Conservation (phyloP, 106 monocot genomes). For the Phalaenopsis aphrodite region DNA sequence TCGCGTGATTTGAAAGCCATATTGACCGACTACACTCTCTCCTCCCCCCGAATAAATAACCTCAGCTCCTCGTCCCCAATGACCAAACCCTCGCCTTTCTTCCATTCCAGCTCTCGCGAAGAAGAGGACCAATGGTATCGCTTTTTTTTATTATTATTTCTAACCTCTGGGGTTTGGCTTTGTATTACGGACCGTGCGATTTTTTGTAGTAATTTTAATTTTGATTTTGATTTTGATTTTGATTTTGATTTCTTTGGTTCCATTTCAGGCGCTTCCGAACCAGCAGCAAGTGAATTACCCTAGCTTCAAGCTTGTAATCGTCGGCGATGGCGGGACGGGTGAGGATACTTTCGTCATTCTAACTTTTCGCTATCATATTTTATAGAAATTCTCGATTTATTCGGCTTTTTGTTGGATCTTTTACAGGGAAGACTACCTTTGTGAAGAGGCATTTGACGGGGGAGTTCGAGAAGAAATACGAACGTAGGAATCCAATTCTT, state of each 20-base stretch:
- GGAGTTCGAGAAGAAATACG: slow-evolving; percentile 59
- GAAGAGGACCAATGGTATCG: neutral
- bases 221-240: neutral
- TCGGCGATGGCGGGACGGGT: slow-evolving; percentile 29
- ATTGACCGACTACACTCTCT: neutral
- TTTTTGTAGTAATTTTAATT: neutral
- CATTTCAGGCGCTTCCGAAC: slow-evolving; percentile 21
- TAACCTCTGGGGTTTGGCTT: neutral
- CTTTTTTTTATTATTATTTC: neutral
- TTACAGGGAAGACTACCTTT: slow-evolving; percentile 47
- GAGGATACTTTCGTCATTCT: neutral
- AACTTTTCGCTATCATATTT: neutral
- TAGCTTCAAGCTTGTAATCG: slow-evolving; percentile 29
- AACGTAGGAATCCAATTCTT: slow-evolving; percentile 26
- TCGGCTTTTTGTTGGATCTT: slow-evolving; percentile 4
- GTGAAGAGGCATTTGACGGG: slow-evolving; percentile 59
- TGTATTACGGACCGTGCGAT: neutral
- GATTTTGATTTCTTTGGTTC: neutral
- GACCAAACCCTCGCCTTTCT: neutral
- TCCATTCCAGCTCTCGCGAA: neutral
- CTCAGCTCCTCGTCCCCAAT: neutral
- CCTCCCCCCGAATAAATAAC: neutral
- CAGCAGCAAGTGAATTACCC: slow-evolving; percentile 27
- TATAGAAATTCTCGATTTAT: neutral
- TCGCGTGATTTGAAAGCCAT: slow-evolving; percentile 10